Base-by-base conservation (phyloP, 306 rosid genomes). In the Prunus dulcis region DNA sequence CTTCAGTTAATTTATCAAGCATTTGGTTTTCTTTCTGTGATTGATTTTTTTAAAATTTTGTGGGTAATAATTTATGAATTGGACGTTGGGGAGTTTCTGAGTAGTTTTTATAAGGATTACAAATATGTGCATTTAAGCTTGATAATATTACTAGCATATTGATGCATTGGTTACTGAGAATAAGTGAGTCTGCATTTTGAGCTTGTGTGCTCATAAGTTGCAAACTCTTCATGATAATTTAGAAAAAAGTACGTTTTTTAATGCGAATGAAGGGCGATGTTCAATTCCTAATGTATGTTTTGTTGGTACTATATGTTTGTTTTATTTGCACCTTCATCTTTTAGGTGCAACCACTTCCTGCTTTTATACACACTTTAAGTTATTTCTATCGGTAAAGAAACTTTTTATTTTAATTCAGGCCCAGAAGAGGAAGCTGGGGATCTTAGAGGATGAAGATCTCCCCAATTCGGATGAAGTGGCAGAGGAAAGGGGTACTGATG, bases 361-460 rank as follows among this genome's bases (percentile, higher is more conserved):
- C 5, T 11, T 51, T 69, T 43, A 52, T 30, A 7, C 45, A 30
- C 69, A 14, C 28, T 64, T 50, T n/a, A 27, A 18, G 27, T 71
- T 19, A 49, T 80, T 38, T 62, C 67, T 27, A 50, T 63, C 51
- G 12, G 32, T 57, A 28, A 60, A 20, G 10, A 57, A 20, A 8
- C 49, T 19, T 19, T 45, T 2, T 20, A 45, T 76, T 13, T 13
- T 61, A 23, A 55, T 87, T 61, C 90, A 96, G 99, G 94, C 97
- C 57, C 88, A 88, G 61, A 96, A 93, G 82, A 91, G 98, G 82
- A 96, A 93, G 81, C 77, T 87, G 82, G 99, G 99, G 8, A 84
- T 91, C 82, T 55, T 77, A 43, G 97, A 83, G 61, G 97, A 88
- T 7, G 91, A 84, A n/a, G 83, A 83, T 65, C 18, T 18, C 47